These are phyloP conservation scores for Pythium sp. DNA, from an alignment of 352 stramenopile species.

Conservation along the genomic window DNA sequence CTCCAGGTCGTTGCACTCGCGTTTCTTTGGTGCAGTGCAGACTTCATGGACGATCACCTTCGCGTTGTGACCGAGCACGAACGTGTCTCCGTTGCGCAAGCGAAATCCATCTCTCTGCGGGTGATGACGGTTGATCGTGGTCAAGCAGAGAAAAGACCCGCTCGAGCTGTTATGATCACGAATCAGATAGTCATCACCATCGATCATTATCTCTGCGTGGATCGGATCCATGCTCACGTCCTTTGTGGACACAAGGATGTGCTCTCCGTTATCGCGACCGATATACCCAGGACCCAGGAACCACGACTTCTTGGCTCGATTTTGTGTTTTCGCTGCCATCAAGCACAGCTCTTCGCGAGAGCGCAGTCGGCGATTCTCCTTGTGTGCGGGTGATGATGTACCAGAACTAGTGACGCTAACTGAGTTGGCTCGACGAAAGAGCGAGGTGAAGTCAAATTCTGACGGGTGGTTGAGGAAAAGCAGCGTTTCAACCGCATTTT, in stretches of 20 bases:
- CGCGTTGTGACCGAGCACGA: constrained; percentile 36
- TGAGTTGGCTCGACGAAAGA: constrained; percentile 25
- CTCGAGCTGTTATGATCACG: constrained; percentile 42
- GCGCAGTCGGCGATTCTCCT: constrained; percentile 31
- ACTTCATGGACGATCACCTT: constrained; percentile 29
- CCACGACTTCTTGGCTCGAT: constrained; percentile 50
- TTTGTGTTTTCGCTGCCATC: constrained; percentile 32
- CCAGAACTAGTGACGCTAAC: neutral
- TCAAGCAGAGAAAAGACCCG: constrained; percentile 72
- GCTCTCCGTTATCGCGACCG: constrained; percentile 49
- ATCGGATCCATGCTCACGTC: constrained; percentile 61
- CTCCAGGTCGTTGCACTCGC: neutral
- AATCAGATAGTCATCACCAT: constrained; percentile 65
- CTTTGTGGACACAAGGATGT: constrained; percentile 48
- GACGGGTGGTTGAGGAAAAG: constrained; percentile 32
- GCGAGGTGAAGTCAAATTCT: constrained; percentile 27
- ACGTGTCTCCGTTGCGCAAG: constrained; percentile 44
- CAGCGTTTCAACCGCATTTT: constrained; percentile 15
- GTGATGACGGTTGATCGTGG: constrained; percentile 59
- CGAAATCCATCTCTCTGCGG: constrained; percentile 70
- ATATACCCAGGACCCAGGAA: constrained; percentile 60
- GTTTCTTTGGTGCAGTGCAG: neutral
- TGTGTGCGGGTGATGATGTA: neutral
- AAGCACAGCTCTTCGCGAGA: constrained; percentile 59
- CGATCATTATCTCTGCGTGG: constrained; percentile 55